Base-by-base conservation (phyloP, 495 filamentous ascomycete species). In the Aspergillus sclerotioniger region DNA sequence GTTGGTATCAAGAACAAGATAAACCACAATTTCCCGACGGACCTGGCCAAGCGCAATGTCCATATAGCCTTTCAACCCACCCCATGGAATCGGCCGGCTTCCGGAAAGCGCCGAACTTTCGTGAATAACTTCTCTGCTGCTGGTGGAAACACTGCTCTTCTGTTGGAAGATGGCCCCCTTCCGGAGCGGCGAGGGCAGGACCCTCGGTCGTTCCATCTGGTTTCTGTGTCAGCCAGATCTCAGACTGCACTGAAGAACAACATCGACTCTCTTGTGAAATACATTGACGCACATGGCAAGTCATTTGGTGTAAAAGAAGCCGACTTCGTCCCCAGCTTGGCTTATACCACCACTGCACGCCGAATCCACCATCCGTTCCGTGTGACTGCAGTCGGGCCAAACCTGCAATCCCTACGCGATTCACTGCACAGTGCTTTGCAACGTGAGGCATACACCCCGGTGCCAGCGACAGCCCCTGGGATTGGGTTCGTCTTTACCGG, bases 1-100 rank as follows among this genome's bases (percentile, higher is more conserved):
- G 86, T 89, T 56, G 91, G 91, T n/a, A 93, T 93, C 77, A 94
- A 96, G 75, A 83, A 78, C 8, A 83, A 83, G 71, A 82, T 94
- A 79, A 84, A 96, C 80, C 82, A 88, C 74, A 87, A 82, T 33
- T 94, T 93, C 76, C 90, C 91, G 0, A 84, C 82, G 25, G 88
- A 93, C 66, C 72, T 92, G 2, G 72, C 74, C 0, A 81, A 91
- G 55, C 86, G 90, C 25, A 90, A 90, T 56, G 88, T 93, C 32
- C 85, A 92, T 67, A 85, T 87, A 66, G 82, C 84, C 4, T 63
- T 76, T 7, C 74, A 80, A 61, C 74, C 79, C 19, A 85, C 84
- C 4, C 82, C 86, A 0, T 91, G 86, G 70, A 76, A 75, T 20
- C 76, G 85, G n/a, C 82, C 81, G 39, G 82, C 83, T 54, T 85